Conservation (phyloP, 2,329 filamentous ascomycete species). For the Colletotrichum sublineola region DNA sequence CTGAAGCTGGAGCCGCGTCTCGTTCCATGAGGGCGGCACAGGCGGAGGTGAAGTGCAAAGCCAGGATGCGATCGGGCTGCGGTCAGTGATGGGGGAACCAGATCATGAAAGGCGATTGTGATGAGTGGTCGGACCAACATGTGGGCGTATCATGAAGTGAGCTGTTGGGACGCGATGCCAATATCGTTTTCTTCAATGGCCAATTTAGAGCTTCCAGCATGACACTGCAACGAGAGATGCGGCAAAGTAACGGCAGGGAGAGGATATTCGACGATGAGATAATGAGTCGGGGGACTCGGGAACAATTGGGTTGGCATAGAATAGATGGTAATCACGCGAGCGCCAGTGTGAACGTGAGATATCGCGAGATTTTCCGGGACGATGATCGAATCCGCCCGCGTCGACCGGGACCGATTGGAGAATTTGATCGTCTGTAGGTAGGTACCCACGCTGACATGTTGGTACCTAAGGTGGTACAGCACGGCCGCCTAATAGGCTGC, state of each 20-base stretch:
- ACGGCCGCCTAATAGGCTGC: conserved; percentile 21
- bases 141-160: conserved; percentile 41
- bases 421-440: background rate
- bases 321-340: conserved; percentile 35
- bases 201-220: background rate
- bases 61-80: conserved; percentile 14
- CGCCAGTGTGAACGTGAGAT: conserved; percentile 22
- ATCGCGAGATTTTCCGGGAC: conserved; percentile 42
- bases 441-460: background rate
- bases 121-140: conserved; percentile 41
- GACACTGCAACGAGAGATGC: conserved; percentile 3
- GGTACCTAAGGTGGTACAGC: background rate
- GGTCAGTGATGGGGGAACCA: conserved; percentile 20
- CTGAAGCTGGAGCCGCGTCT: conserved; percentile 11
- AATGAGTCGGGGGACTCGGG: conserved; percentile 19
- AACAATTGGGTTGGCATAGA: conserved; percentile 13
- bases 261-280: conserved; percentile 14
- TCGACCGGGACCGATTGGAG: conserved; percentile 29
- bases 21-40: conserved; percentile 23
- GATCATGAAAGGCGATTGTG: conserved; percentile 37
- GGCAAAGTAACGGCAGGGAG: conserved; percentile 11
- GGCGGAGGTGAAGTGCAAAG: conserved; percentile 30
- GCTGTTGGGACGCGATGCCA: conserved; percentile 33
- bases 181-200: conserved; percentile 11
- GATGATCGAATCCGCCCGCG: conserved; percentile 37